A percentile compares a stretch with the other conserved stretches of the same genome.
Evolutionary conservation across 2,329 filamentous ascomycete species (phyloP).

Genomic region (Fusarium nygamai): DNA sequence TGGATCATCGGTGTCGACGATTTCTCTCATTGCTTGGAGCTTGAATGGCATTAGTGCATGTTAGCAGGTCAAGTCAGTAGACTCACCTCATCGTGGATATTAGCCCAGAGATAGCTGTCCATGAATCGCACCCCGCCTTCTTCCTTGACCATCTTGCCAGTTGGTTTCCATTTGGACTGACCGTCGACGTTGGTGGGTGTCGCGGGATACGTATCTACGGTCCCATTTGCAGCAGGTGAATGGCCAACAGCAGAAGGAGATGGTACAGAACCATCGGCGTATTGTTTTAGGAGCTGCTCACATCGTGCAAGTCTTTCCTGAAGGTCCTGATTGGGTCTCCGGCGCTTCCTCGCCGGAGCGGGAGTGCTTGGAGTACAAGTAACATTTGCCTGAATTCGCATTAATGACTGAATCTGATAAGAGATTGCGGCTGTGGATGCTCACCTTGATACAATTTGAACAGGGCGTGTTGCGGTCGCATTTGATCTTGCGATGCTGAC

Average conservation of each 20-base stretch:
- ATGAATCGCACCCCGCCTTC: constrained; percentile 66
- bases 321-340: constrained; percentile 69
- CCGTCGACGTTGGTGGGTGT: constrained; percentile 47
- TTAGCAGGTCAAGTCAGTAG: neutral
- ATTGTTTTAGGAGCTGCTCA: constrained; percentile 67
- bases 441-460: constrained; percentile 68
- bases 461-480: constrained; percentile 69
- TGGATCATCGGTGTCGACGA: constrained; percentile 60
- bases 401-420: neutral
- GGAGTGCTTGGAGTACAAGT: constrained; percentile 69
- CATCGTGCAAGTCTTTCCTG: constrained; percentile 69
- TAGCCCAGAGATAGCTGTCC: constrained; percentile 65
- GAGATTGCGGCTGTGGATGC: constrained; percentile 6
- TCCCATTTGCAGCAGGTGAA: constrained; percentile 32
- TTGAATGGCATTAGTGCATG: constrained; percentile 40
- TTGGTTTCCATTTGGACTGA: constrained; percentile 53
- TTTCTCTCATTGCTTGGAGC: constrained; percentile 68
- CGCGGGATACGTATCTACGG: constrained; percentile 41
- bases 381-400: constrained; percentile 60
- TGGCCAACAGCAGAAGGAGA: constrained; percentile 32
- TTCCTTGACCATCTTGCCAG: constrained; percentile 65
- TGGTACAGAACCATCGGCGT: constrained; percentile 55
- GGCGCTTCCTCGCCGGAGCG: constrained; percentile 67
- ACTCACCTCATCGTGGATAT: constrained; percentile 66
- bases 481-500: constrained; percentile 71